A percentile compares a stretch with the other conserved stretches of the same genome.
Conservation (phyloP, 1,284 basidiomycete species). For the Austropuccinia psidii region DNA sequence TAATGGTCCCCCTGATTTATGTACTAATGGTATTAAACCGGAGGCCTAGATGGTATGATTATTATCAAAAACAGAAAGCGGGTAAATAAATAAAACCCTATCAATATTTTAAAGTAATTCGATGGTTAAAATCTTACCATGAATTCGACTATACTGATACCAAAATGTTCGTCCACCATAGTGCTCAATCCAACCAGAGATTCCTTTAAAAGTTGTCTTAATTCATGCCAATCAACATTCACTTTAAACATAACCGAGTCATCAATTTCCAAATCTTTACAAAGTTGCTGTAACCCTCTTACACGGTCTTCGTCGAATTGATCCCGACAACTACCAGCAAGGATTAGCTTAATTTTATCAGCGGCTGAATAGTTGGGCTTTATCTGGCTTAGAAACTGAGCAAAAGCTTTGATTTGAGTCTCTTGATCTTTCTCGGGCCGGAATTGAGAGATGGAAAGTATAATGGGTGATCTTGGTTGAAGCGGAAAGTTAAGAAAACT, state of each 20-base stretch:
- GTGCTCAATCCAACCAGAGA: slow-evolving; percentile 85
- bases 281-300: slow-evolving; percentile 56
- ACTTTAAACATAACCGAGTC: slow-evolving; percentile 67
- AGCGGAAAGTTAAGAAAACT: slow-evolving; percentile 7
- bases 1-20: slow-evolving; percentile 85
- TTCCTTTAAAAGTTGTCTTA: slow-evolving; percentile 62
- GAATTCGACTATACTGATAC: slow-evolving; percentile 95
- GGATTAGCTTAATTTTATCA: slow-evolving; percentile 55
- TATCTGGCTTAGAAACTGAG: slow-evolving; percentile 54
- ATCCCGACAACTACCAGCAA: slow-evolving; percentile 80
- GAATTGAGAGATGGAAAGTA: slow-evolving; percentile 3
- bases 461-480: not conserved
- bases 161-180: slow-evolving; percentile 99
- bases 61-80: not conserved
- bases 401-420: slow-evolving; percentile 67
- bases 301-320: slow-evolving; percentile 66
- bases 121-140: slow-evolving; percentile 59
- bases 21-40: slow-evolving; percentile 81
- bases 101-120: not conserved
- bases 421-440: slow-evolving; percentile 93
- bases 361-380: not conserved
- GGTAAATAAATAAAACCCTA: not conserved
- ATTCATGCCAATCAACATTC: slow-evolving; percentile 68
- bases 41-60: slow-evolving; percentile 59
- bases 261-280: slow-evolving; percentile 62